Percentiles rank a stretch among this genome's conserved stretches.
Evolutionary conservation across 208 protist species (phyloP).

Genomic region (Acanthamoeba polyphaga): DNA sequence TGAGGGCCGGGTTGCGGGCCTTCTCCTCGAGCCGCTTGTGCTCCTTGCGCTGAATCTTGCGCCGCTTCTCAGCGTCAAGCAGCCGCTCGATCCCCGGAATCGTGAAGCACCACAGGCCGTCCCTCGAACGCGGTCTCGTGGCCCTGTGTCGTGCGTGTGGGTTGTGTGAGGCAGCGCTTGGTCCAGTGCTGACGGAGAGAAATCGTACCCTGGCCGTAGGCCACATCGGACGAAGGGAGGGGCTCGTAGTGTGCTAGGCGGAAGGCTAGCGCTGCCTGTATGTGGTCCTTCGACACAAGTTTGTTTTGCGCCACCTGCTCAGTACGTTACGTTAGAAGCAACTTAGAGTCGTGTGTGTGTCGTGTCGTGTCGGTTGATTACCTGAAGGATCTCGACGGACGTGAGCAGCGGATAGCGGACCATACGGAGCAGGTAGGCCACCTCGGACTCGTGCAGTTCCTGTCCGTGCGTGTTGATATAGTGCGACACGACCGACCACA

Average conservation of each 20-base stretch:
- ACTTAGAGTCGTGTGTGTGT: neutral
- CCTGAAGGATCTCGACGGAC: neutral
- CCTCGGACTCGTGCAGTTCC: neutral
- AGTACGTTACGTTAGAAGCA: neutral
- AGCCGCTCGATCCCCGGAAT: neutral
- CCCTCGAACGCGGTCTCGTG: neutral
- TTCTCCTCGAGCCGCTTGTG: neutral
- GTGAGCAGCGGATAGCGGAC: conserved; percentile 9
- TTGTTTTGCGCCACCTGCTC: neutral
- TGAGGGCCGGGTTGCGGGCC: neutral
- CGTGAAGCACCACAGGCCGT: conserved; percentile 25
- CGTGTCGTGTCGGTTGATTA: neutral
- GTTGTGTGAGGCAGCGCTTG: neutral
- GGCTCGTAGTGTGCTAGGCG: neutral
- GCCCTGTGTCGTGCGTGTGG: neutral
- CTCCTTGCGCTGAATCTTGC: neutral
- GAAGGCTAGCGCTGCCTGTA: neutral
- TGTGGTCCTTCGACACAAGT: neutral
- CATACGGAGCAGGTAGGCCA: neutral
- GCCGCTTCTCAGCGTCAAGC: neutral
- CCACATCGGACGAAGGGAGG: neutral
- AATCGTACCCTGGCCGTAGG: neutral
- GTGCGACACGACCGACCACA: neutral
- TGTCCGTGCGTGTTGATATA: neutral
- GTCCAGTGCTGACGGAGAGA: no score